Conservation (phyloP, 2,329 filamentous ascomycete species). For the Colletotrichum trifolii region DNA sequence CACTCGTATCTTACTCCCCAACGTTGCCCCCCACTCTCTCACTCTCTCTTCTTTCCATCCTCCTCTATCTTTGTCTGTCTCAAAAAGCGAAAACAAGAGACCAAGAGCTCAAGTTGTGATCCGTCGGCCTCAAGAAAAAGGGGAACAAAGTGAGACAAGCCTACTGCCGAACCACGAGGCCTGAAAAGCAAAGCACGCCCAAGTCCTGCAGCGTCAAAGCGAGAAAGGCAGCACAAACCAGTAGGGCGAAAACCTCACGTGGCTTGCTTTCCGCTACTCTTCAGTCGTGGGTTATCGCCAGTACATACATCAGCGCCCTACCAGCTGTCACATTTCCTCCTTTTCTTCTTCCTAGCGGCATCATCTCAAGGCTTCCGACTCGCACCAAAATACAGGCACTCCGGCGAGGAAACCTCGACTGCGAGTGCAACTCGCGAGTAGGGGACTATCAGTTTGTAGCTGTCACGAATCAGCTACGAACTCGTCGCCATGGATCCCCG, state of each 20-base stretch:
- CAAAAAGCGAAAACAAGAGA: conserved; percentile 13
- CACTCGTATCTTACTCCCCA: not conserved
- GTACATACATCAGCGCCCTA: conserved; percentile 20
- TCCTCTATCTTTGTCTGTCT: conserved; percentile 30
- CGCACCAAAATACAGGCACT: conserved; percentile 1
- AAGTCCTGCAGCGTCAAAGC: conserved; percentile 27
- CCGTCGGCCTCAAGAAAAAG: conserved; percentile 6
- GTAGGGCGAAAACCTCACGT: conserved; percentile 33
- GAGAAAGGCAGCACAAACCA: conserved; percentile 9
- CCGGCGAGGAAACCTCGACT: not conserved
- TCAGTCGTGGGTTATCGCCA: conserved; percentile 18
- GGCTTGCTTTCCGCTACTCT: conserved; percentile 29
- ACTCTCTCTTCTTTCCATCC: conserved; percentile 30
- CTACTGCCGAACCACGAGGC: conserved; percentile 16
- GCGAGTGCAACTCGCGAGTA: not conserved
- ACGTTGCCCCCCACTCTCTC: conserved; percentile 37
- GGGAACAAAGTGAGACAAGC: conserved; percentile 37
- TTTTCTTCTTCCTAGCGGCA: conserved; percentile 10
- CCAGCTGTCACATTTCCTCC: conserved; percentile 8
- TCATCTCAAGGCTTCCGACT: conserved; percentile 1
- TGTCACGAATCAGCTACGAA: conserved; percentile 15
- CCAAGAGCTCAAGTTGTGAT: conserved; percentile 4
- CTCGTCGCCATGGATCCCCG: conserved; percentile 38
- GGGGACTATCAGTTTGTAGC: not conserved
- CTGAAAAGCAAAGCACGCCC: conserved; percentile 23